Conservation (phyloP, 2,329 filamentous ascomycete genomes). For the Penicillium polonicum region DNA sequence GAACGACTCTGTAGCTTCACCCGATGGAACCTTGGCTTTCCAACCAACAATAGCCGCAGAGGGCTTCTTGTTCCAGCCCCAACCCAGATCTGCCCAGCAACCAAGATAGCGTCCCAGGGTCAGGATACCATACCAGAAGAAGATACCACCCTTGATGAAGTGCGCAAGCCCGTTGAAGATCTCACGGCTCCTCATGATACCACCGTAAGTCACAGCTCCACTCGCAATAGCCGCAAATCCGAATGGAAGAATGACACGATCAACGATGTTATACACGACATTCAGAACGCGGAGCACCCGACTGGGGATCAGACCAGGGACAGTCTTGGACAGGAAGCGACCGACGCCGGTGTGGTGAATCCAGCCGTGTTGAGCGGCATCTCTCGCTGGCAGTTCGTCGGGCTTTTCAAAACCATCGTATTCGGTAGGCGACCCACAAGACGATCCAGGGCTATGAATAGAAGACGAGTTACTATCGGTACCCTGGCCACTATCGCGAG, state of each 20-base stretch:
- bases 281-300: slow-evolving; percentile 59
- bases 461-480: slow-evolving; percentile 69
- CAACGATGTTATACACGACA: slow-evolving; percentile 65
- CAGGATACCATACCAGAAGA: slow-evolving; percentile 87
- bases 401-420: slow-evolving; percentile 52
- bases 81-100: slow-evolving; percentile 84
- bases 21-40: slow-evolving; percentile 64
- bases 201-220: slow-evolving; percentile 73
- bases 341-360: slow-evolving; percentile 49
- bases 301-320: slow-evolving; percentile 57
- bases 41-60: slow-evolving; percentile 57
- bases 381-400: slow-evolving; percentile 46
- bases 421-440: slow-evolving; percentile 49
- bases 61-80: slow-evolving; percentile 91
- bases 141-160: slow-evolving; percentile 91
- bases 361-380: slow-evolving; percentile 37
- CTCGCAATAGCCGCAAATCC: slow-evolving; percentile 71
- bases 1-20: slow-evolving; percentile 85
- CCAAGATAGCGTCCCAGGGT: slow-evolving; percentile 88
- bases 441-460: slow-evolving; percentile 64
- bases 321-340: slow-evolving; percentile 53
- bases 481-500: slow-evolving; percentile 71
- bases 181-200: slow-evolving; percentile 70
- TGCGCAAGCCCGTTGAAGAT: slow-evolving; percentile 88
- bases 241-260: slow-evolving; percentile 73